Evolutionary conservation across 2,329 filamentous ascomycete species (phyloP), one percentile per base, ranked within the genome.

Genomic region (Phialophora chinensis): DNA sequence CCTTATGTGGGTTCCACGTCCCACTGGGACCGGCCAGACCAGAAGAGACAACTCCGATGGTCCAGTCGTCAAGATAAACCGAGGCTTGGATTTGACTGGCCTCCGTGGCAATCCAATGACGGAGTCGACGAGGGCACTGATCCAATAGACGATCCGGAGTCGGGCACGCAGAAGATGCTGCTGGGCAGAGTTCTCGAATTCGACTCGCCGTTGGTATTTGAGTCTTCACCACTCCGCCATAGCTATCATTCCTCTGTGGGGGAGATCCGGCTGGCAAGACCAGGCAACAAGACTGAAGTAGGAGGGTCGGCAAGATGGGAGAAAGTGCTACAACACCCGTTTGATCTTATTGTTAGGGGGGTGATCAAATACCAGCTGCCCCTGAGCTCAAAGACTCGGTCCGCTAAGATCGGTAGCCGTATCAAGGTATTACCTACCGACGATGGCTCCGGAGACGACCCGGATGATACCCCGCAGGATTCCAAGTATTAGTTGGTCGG

Each of bases 271-370:
- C 85, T 99, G 3, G 81, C 84, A 29, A 88, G 90, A 63, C 95
- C 95, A 0, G 93, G 94, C 3, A 99, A 98, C 77, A 89, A 89
- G 73, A 98, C 95, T 0, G 89, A 92, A 74, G 83, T 87, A 52
- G 91, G 91, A 49, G 95, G 94, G 8, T 90, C 89, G 1, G 88
- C 91, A 74, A 88, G 93, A 12, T 99, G 95, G 95, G 92, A 96
- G 76, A 87, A 88, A 66, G 93, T 98, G 55, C 84, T 97, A 59
- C 88, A 96, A 71, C 91, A 97, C 77, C 91, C 94, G 53, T 99
- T 98, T 73, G 92, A 97, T 72, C 85, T 99, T 57, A 94, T 98
- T 67, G 87, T 99, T 50, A 90, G 95, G 73, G 95, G 95, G 25
- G 91, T 95, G 14, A 84, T 99, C 72, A 93, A 93, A 75, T 99